phyloP scores from a whole-genome alignment of 805 yeast species.

The Isabelozyma pseudorhagii region DNA sequence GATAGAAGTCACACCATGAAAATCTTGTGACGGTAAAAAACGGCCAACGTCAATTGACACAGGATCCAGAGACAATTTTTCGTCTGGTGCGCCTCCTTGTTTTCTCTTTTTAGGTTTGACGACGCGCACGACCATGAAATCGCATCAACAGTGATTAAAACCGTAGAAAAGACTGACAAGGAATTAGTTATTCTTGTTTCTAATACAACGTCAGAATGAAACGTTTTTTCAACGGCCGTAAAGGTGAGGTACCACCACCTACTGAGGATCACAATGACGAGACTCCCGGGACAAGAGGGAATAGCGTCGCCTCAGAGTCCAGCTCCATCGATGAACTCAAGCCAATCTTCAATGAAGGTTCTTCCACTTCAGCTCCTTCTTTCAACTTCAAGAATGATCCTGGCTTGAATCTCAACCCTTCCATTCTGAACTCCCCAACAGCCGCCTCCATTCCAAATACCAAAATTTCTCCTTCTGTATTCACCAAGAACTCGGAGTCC shows the following conservation, averaged over 20 bases:
- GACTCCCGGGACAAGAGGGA: not conserved
- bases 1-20: no score
- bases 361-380: not conserved
- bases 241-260: not conserved
- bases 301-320: not conserved
- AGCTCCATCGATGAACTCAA: not conserved
- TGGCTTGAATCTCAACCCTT: slow-evolving; percentile 33
- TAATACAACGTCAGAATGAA: not conserved
- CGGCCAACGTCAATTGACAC: no score
- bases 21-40: no score
- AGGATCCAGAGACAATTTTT: no score
- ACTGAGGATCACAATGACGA: not conserved
- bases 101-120: not conserved
- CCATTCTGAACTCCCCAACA: slow-evolving; percentile 4
- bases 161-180: not conserved
- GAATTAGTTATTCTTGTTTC: not conserved
- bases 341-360: not conserved
- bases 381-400: slow-evolving; percentile 26
- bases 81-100: not conserved
- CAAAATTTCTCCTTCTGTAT: slow-evolving; percentile 13
- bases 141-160: not conserved
- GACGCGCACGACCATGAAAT: not conserved
- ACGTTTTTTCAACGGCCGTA: not conserved
- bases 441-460: slow-evolving; percentile 14
- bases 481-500: slow-evolving; percentile 28